A percentile compares a stretch with the other conserved stretches of the same genome.
phyloP scores from a whole-genome alignment of 2,329 filamentous ascomycete genomes.

The Byssothecium circinans region DNA sequence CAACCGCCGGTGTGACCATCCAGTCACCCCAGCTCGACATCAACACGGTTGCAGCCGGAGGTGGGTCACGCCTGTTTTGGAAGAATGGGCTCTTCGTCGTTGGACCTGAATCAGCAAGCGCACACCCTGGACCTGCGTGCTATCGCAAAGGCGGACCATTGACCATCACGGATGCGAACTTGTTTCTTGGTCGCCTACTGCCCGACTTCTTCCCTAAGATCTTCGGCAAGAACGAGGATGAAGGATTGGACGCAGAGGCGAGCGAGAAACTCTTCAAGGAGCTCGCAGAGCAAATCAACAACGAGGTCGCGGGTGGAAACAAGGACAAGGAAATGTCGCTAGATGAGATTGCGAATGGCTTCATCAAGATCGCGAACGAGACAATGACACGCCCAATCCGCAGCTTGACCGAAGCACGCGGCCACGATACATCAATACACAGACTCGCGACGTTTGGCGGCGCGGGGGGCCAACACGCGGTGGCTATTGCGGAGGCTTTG shows the following conservation, averaged over 20 bases:
- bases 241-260: constrained; percentile 74
- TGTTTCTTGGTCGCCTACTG: constrained; percentile 79
- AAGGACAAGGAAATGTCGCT: constrained; percentile 66
- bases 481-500: constrained; percentile 83
- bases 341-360: constrained; percentile 87
- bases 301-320: constrained; percentile 65
- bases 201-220: constrained; percentile 96
- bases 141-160: constrained; percentile 87
- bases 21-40: constrained; percentile 92
- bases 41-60: constrained; percentile 91
- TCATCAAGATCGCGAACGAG: constrained; percentile 87
- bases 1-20: constrained; percentile 90
- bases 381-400: constrained; percentile 89
- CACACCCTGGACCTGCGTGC: constrained; percentile 86
- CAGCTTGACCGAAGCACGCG: constrained; percentile 87
- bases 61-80: constrained; percentile 83
- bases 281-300: constrained; percentile 75
- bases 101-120: constrained; percentile 84
- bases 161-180: constrained; percentile 91
- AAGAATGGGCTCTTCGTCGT: constrained; percentile 88
- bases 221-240: constrained; percentile 85
- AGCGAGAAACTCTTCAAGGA: constrained; percentile 76
- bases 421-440: constrained; percentile 87
- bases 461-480: constrained; percentile 87
- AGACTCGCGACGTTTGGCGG: constrained; percentile 91